Evolutionary conservation across 768 basidiomycete species (phyloP).

Genomic region (Psilocybe azurescens): DNA sequence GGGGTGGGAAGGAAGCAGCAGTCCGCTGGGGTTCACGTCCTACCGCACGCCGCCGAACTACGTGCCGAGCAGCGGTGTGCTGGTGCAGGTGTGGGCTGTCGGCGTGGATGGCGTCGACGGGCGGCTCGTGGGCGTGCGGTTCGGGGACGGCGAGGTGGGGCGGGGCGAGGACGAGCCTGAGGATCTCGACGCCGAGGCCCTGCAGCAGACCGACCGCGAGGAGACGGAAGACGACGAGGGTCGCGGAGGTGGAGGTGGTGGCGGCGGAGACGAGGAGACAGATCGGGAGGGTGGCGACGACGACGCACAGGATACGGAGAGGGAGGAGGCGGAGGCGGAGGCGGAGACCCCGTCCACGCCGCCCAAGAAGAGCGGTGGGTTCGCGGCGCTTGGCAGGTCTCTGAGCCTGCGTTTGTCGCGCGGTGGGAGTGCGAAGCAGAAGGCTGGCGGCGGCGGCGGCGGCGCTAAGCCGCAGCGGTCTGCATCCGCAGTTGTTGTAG

Average conservation of each 20-base stretch:
- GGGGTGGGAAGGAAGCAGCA: not conserved
- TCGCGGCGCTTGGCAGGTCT: constrained; percentile 26
- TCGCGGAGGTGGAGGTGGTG: not conserved
- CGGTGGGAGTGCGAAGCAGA: constrained; percentile 10
- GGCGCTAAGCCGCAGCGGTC: constrained; percentile 21
- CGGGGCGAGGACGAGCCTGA: not conserved
- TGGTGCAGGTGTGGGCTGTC: constrained; percentile 92
- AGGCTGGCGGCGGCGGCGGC: constrained; percentile 5
- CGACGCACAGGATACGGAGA: not conserved
- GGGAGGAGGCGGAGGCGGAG: constrained; percentile 9
- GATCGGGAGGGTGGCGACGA: not conserved
- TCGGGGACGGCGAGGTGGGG: constrained; percentile 32
- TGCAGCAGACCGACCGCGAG: constrained; percentile 10
- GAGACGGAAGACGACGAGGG: not conserved
- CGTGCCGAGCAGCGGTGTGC: constrained; percentile 68
- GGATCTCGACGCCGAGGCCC: constrained; percentile 14
- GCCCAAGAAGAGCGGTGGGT: constrained; percentile 16
- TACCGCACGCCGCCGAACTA: constrained; percentile 76
- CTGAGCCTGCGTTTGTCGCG: constrained; percentile 25
- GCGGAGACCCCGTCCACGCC: constrained; percentile 12
- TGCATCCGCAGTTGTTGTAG: constrained; percentile 14
- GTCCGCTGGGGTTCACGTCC: constrained; percentile 64
- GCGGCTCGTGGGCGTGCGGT: constrained; percentile 60
- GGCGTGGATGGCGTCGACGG: constrained; percentile 80
- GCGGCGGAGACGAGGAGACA: not conserved